Evolutionary conservation across 441 rosid genomes (phyloP), one percentile per base, ranked within the genome.

Genomic region (Populus hybrid): DNA sequence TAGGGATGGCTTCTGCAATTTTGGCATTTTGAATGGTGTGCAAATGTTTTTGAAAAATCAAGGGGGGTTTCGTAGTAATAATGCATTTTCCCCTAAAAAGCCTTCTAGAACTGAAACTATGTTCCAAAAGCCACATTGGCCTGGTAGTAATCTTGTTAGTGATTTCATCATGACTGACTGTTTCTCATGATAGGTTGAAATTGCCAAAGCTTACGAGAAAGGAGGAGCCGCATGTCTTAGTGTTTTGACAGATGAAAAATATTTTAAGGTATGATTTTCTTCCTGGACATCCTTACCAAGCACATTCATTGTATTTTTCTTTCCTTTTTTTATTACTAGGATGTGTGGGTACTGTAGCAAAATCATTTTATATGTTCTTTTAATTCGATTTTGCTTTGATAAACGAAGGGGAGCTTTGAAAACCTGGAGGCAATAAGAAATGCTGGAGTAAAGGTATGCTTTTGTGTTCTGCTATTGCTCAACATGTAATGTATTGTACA

Each of bases 221-320:
- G 98, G 97, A 33, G 99, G 98, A 78, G 99, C 99, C 2, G 98
- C 99, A 28, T 96, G 99, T 78, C 94, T 94, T 65, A 94, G 98
- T 74, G 95, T 96, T 83, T 87, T 96, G 87, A 94, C 98, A 6
- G 99, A 94, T 82, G 87, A 87, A 79, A 96, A 96, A 81, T 93
- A 72, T 83, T 96, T 96, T 78, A 77, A 42, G 69, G 73, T 7
- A 20, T 21, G 50, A 76, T 50, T 26, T 31, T 68, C 35, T 68
- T 68, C 77, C 50, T 74, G 28, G 42, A 12, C 68, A 45, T 38
- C 59, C 24, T n/a, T 9, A 45, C 69, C 20, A 64, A 14, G 23
- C 50, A 7, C 68, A 4, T 35, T 38, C 6, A 38, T 18, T 74
- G 56, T 70, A 50, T 72, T 9, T 74, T 71, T 79, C 28, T 69